These are phyloP conservation scores for Floccularia luteovirens DNA, from an alignment of 768 basidiomycete species.

Conservation along the genomic window DNA sequence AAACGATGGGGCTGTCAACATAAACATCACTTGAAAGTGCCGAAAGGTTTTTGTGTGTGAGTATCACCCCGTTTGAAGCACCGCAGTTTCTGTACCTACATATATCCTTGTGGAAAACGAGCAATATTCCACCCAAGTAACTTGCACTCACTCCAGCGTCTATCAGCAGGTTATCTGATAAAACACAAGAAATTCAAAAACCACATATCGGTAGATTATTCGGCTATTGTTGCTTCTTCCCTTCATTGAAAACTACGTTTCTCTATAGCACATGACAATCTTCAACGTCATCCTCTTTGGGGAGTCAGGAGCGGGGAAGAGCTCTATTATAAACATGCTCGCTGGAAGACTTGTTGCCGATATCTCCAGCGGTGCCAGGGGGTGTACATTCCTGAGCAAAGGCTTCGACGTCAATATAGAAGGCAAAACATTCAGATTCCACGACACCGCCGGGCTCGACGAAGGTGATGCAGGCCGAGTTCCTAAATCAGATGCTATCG, in stretches of 20 bases:
- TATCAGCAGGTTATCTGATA: background rate
- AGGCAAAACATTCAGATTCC: constrained; percentile 16
- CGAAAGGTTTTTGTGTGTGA: no score
- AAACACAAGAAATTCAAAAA: background rate
- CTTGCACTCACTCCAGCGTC: background rate
- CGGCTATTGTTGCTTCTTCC: background rate
- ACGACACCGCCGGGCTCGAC: constrained; percentile 32
- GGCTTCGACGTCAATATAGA: constrained; percentile 17
- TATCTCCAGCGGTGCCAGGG: constrained; percentile 21
- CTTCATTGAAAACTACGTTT: background rate
- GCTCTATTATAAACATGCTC: constrained; percentile 23
- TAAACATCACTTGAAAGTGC: no score
- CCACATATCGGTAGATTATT: no score
- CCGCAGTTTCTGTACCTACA: no score
- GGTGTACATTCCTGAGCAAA: constrained; percentile 23
- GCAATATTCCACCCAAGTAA: background rate
- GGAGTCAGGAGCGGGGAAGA: constrained; percentile 25
- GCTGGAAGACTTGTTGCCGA: constrained; percentile 14
- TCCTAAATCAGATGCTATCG: constrained; percentile 9
- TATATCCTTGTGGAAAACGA: background rate
- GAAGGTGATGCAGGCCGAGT: constrained; percentile 20
- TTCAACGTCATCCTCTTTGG: constrained; percentile 28
- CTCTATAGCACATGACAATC: background rate
- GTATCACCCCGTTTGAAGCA: no score
- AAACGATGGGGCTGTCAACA: no score